Percentiles rank a stretch among this genome's conserved stretches.
Evolutionary conservation across 202 grass and related monocot species (phyloP).

Genomic region (Alloteropsis angusta): DNA sequence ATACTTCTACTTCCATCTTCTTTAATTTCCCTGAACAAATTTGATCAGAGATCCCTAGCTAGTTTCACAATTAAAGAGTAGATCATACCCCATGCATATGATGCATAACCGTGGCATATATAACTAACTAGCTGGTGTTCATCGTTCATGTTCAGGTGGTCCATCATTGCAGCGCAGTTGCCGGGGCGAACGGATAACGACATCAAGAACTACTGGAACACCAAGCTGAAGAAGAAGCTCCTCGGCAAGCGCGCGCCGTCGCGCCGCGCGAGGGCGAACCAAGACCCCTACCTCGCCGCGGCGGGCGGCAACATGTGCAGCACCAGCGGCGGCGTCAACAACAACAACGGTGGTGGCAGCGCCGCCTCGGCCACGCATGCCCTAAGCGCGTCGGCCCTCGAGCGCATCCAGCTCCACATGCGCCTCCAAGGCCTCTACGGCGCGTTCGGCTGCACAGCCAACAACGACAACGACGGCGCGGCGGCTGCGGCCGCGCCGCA

Average conservation of each 20-base stretch:
- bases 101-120: background rate
- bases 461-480: background rate
- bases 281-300: slow-evolving; percentile 2
- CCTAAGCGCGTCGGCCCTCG: slow-evolving; percentile 69
- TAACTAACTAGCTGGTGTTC: background rate
- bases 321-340: background rate
- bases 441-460: slow-evolving; percentile 32
- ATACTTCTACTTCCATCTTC: background rate
- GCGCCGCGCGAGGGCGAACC: slow-evolving; percentile 15
- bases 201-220: slow-evolving; percentile 80
- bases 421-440: slow-evolving; percentile 77
- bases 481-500: background rate
- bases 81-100: background rate
- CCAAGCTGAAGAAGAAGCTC: slow-evolving; percentile 68
- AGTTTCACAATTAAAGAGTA: background rate
- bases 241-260: slow-evolving; percentile 43
- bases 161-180: slow-evolving; percentile 54
- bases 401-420: slow-evolving; percentile 98
- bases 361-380: background rate
- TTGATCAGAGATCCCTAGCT: background rate
- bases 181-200: slow-evolving; percentile 59
- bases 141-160: slow-evolving; percentile 27
- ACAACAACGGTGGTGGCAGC: background rate
- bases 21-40: background rate
- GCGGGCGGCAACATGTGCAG: background rate